Percentiles rank a stretch among this genome's conserved stretches.
phyloP scores from a whole-genome alignment of 2,329 filamentous ascomycete genomes.

The Lachnellula subtilissima region DNA sequence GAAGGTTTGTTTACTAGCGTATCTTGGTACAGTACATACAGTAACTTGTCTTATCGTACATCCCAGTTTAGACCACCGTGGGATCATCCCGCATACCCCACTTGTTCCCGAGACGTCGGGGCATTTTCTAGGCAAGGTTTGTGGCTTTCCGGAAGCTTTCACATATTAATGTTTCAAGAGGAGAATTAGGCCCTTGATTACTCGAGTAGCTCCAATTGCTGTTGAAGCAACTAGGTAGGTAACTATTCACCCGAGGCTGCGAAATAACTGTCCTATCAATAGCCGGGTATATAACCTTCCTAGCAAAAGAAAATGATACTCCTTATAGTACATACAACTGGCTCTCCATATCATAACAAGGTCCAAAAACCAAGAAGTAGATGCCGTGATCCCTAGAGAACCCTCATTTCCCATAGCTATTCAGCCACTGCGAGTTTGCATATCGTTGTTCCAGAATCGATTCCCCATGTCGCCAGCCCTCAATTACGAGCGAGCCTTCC shows the following conservation, averaged over 20 bases:
- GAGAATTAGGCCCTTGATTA: neutral
- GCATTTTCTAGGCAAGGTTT: too few species aligned
- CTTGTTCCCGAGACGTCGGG: neutral
- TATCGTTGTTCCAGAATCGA: neutral
- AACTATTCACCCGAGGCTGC: neutral
- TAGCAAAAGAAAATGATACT: neutral
- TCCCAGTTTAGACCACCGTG: neutral
- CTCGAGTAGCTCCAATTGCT: too few species aligned
- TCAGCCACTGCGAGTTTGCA: too few species aligned
- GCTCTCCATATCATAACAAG: neutral
- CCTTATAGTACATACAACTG: neutral
- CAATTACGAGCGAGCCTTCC: neutral
- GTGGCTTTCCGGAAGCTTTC: too few species aligned
- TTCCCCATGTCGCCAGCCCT: neutral
- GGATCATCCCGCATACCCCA: neutral
- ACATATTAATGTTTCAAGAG: too few species aligned
- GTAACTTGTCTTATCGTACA: neutral
- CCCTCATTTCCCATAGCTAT: too few species aligned
- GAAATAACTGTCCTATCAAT: neutral
- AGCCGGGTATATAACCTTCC: constrained; percentile 11
- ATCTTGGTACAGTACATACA: neutral
- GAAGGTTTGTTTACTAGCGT: too few species aligned
- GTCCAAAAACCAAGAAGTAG: neutral
- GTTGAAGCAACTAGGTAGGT: neutral
- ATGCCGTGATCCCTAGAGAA: neutral